phyloP scores from a whole-genome alignment of 768 basidiomycete species.

The Suillus subalutaceus region DNA sequence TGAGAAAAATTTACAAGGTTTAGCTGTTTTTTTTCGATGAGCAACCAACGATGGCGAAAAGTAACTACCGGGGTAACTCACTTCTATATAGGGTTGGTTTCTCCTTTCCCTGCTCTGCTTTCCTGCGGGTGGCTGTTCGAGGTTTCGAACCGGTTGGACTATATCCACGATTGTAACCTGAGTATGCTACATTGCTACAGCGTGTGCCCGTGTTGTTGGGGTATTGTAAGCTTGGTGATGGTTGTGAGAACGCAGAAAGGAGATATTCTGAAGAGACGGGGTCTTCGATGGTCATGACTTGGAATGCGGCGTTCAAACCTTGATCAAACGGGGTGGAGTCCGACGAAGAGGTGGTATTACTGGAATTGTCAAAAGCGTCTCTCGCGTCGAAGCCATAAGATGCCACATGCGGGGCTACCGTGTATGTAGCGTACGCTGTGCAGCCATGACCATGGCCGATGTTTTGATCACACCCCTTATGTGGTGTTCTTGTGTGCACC shows the following conservation, averaged over 20 bases:
- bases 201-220: background rate
- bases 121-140: conserved; percentile 1
- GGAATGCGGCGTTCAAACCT: background rate
- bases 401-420: background rate
- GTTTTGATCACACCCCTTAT: background rate
- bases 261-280: background rate
- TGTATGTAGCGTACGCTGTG: background rate
- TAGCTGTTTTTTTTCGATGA: conserved; percentile 42
- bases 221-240: background rate
- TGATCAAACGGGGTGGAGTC: background rate
- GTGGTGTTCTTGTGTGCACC: background rate
- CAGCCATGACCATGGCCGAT: background rate
- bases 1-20: conserved; percentile 60
- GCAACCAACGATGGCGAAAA: background rate
- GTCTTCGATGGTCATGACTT: background rate
- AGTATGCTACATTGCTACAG: background rate
- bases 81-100: conserved; percentile 33
- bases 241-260: conserved; percentile 1
- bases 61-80: conserved; percentile 15
- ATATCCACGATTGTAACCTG: background rate
- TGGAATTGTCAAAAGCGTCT: background rate
- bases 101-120: conserved; percentile 22
- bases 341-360: background rate
- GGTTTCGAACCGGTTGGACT: background rate
- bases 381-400: background rate